Percentiles rank a stretch among this genome's conserved stretches.
phyloP scores from a whole-genome alignment of 2,329 filamentous ascomycete species.

The Trichoderma citrinoviride region DNA sequence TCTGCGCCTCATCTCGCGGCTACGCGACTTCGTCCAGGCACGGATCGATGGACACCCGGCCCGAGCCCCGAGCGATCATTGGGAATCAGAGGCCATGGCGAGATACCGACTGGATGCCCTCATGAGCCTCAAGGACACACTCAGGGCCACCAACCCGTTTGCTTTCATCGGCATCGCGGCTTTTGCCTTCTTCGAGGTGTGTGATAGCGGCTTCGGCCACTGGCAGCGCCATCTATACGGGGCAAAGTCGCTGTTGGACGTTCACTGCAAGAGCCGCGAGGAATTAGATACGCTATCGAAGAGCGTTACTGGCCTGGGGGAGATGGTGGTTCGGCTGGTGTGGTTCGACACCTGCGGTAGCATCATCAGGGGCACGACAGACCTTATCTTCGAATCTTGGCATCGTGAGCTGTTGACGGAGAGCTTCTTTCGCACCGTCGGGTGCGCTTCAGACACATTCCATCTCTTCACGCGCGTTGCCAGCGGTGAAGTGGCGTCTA shows the following conservation, averaged over 20 bases:
- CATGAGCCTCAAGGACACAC: slow-evolving; percentile 38
- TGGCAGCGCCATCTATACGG: slow-evolving; percentile 42
- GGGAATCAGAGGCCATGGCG: slow-evolving; percentile 25
- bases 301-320: slow-evolving; percentile 36
- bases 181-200: slow-evolving; percentile 45
- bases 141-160: slow-evolving; percentile 41
- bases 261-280: slow-evolving; percentile 36
- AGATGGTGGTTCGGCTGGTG: slow-evolving; percentile 40
- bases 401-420: slow-evolving; percentile 37
- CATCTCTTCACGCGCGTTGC: slow-evolving; percentile 37
- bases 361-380: slow-evolving; percentile 25
- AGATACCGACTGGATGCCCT: slow-evolving; percentile 35
- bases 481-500: slow-evolving; percentile 24
- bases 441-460: slow-evolving; percentile 39
- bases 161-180: slow-evolving; percentile 44
- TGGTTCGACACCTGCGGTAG: slow-evolving; percentile 42
- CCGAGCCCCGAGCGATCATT: slow-evolving; percentile 4
- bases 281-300: slow-evolving; percentile 37
- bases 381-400: slow-evolving; percentile 42
- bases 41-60: slow-evolving; percentile 25
- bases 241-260: slow-evolving; percentile 41
- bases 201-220: slow-evolving; percentile 40
- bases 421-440: slow-evolving; percentile 38
- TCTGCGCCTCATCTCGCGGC: slow-evolving; percentile 28
- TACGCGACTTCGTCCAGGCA: slow-evolving; percentile 30